Base-by-base conservation (phyloP, 73 alveolate genomes). In the Breviolum minutum region DNA sequence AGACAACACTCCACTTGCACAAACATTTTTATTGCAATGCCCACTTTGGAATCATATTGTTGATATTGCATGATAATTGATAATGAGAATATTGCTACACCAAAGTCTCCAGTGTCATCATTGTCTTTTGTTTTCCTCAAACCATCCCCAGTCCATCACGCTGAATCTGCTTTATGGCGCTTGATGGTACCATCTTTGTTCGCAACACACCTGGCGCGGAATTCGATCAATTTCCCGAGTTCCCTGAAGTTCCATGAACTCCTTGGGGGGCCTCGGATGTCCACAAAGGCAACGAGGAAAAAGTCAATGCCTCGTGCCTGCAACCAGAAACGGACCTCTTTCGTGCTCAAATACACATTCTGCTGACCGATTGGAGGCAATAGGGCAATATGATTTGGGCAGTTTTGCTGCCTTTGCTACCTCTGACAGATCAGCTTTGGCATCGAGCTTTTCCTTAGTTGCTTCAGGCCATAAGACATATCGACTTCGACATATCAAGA, bases 121-220 rank as follows among this genome's bases (percentile, higher is more conserved):
- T 40, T 3, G 54, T 40, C 77, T 14, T 14, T 68, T 22, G 77
- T 17, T 68, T 68, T 22, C 77, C 77, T 68, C 24, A 8, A 9
- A 63, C n/a, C 81, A n/a, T 17, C 26, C 69, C 62, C 88, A 2
- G 74, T 90, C 98, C 98, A 54, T 93, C 98, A 17, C 98, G 98
- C 69, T 93, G 98, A 48, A 93, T 93, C 82, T 93, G 98, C 92
- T 79, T 79, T 90, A 93, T 93, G 27, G 98, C 98, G 68, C 92
- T 79, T 64, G 93, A 81, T n/a, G 98, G 98, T 29, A 93, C 98
- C 98, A 93, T 93, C 98, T 93, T 93, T 69, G 98, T 77, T 30
- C 98, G 91, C 79, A 90, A 77, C 61, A 73, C 87, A 62, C 97
- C 97, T 90, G 87, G 20, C 48, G 29, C 16, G 60, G 71, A 29